Evolutionary conservation across 768 basidiomycete species (phyloP), one percentile per base, ranked within the genome.

Genomic region (Lactarius psammicola): DNA sequence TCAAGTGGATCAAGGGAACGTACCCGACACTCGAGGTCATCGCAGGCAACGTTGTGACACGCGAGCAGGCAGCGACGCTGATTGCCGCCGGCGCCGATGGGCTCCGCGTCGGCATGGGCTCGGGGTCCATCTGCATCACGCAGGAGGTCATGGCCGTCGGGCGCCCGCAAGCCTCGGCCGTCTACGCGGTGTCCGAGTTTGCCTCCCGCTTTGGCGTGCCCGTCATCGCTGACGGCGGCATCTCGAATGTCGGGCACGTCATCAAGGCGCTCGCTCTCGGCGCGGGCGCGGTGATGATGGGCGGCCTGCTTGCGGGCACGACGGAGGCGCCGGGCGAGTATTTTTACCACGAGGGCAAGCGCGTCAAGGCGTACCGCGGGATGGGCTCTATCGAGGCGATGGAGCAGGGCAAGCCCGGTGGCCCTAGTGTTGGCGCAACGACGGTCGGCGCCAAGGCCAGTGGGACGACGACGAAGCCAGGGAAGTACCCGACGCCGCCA

Each of bases 61-160:
- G 97, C 64, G 95, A 97, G 74, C 97, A 98, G 75, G 96, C 97
- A 1, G 97, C 97, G 18, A 86, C 81, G 28, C 86, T 99, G 66
- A 98, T 99, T 70, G 87, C 84, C 10, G 95, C 94, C 2, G 97
- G 97, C 51, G 97, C 95, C 3, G 97, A 99, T 71, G 96, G 83
- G n/a, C 83, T 98, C 13, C 89, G 94, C 28, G 83, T 99, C 42
- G 97, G 97, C 49, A 99, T 99, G 97, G 97, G 97, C 42, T 92
- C 90, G 9, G 97, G 97, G 10, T 96, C 94, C 6, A 99, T 99
- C 74, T 99, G 97, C 76, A 99, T 99, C 78, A 99, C 97, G 7
- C 97, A 99, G 78, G 97, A 98, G 74, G 90, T 99, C 72, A 98
- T 98, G 92, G 97, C 97, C 11, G 96, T 98, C 59, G 97, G 97